Base-by-base conservation (phyloP, 805 yeast genomes). In the Dipodascopsis uninucleata region DNA sequence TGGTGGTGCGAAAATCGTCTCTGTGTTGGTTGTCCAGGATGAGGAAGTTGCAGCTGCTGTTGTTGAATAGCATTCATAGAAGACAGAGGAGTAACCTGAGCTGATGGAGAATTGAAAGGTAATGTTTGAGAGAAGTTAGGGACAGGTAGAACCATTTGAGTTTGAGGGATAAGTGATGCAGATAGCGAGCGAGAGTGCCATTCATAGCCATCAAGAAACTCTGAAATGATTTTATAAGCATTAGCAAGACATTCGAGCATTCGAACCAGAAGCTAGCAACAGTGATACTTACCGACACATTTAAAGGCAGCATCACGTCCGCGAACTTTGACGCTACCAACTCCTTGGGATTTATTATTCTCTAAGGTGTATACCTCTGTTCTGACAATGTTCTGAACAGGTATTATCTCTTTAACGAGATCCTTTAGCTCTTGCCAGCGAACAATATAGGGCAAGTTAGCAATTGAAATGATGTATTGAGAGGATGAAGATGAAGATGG, bases 401-500 rank as follows among this genome's bases (percentile, higher is more conserved):
- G 52, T 5, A 50, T 24, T 41, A 48, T 33, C 21, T 45, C 43
- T 28, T 52, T 53, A 21, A 54, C 49, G 35, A 53, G 49, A 28
- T 55, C 57, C 31, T 55, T 49, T 36, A 56, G 52, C 17, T 52
- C 56, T 32, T 50, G 57, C 56, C 58, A 53, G 24, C 46, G 55
- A 18, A 48, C 54, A 23, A 45, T 25, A 41, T 45, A 55, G 9
- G 59, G 56, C 5, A 56, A 38, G 48, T 41, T n/a, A n/a, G n/a
- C n/a, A n/a, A n/a, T n/a, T n/a, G n/a, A n/a, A n/a, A n/a, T n/a
- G n/a, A n/a, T n/a, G n/a, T n/a, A n/a, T n/a, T n/a, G n/a, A n/a
- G n/a, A n/a, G n/a, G n/a, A n/a, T n/a, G n/a, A n/a, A n/a, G n/a
- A n/a, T n/a, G n/a, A n/a, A n/a, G n/a, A n/a, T n/a, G n/a, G n/a